Conservation (phyloP, 2,329 filamentous ascomycete genomes). For the Cladosporium sphaerospermum region DNA sequence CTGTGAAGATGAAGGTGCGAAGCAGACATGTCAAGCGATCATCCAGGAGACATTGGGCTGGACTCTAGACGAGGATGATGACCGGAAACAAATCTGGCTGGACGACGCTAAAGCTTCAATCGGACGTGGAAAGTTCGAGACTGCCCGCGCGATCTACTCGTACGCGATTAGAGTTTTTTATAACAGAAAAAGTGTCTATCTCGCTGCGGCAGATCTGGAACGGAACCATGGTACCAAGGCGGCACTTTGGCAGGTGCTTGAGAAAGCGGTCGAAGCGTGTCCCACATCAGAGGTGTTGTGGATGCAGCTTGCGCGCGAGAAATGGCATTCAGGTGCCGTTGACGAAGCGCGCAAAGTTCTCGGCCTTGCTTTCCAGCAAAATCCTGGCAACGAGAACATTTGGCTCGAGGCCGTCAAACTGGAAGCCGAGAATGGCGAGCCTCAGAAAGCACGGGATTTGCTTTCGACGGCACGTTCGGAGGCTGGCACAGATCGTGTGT, state of each 20-base stretch:
- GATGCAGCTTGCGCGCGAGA: constrained; percentile 94
- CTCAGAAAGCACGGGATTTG: constrained; percentile 73
- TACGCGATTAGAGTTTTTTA: constrained; percentile 86
- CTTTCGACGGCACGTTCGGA: constrained; percentile 77
- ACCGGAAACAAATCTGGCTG: constrained; percentile 92
- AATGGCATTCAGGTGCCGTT: constrained; percentile 81
- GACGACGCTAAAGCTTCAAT: constrained; percentile 84
- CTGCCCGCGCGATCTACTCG: constrained; percentile 86
- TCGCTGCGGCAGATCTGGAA: constrained; percentile 85
- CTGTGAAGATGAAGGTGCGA: constrained; percentile 85
- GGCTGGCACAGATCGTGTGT: constrained; percentile 90
- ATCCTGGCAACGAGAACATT: constrained; percentile 95
- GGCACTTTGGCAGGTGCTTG: constrained; percentile 74
- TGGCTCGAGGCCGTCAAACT: constrained; percentile 96
- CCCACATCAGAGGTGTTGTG: constrained; percentile 86
- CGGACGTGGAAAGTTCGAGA: constrained; percentile 76
- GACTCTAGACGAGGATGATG: constrained; percentile 90
- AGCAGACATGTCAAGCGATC: constrained; percentile 81
- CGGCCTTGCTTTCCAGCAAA: constrained; percentile 85
- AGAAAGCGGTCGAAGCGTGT: constrained; percentile 90
- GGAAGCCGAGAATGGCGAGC: constrained; percentile 81
- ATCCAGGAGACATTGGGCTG: constrained; percentile 89
- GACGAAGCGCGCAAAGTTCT: constrained; percentile 82
- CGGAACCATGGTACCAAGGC: constrained; percentile 81
- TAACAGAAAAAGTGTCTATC: constrained; percentile 81